Conservation (phyloP, 192 early-diverging fungal genomes). For the Geranomyces michiganensis region DNA sequence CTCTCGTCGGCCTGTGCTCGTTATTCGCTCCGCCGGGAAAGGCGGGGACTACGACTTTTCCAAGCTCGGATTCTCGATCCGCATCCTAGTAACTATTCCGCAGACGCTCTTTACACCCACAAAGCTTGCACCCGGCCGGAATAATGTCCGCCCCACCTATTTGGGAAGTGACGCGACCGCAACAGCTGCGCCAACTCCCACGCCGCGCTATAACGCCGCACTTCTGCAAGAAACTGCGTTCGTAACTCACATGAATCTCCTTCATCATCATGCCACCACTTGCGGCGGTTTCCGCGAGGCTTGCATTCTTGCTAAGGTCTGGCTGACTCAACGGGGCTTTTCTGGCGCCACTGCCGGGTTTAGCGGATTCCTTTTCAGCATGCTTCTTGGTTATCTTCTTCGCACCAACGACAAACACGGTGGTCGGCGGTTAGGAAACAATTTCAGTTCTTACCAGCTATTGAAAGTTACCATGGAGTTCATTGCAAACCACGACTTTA, state of each 20-base stretch:
- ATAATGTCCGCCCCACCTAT: slow-evolving; percentile 74
- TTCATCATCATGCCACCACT: slow-evolving; percentile 73
- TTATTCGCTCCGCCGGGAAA: slow-evolving; percentile 39
- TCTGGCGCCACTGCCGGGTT: slow-evolving; percentile 50
- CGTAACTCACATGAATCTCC: slow-evolving; percentile 73
- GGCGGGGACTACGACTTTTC: slow-evolving; percentile 65
- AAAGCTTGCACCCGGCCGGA: slow-evolving; percentile 77
- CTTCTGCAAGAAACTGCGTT: slow-evolving; percentile 77
- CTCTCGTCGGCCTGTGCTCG: slow-evolving; percentile 46
- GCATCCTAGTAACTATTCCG: slow-evolving; percentile 78
- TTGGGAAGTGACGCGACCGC: slow-evolving; percentile 1
- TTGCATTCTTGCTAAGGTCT: slow-evolving; percentile 77
- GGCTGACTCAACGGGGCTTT: slow-evolving; percentile 76
- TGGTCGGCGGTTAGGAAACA: slow-evolving; percentile 56
- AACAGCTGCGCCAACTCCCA: slow-evolving; percentile 52
- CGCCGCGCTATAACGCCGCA: slow-evolving; percentile 88
- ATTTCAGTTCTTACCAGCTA: slow-evolving; percentile 85
- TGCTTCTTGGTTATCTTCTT: slow-evolving; percentile 88
- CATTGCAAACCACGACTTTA: slow-evolving; percentile 46
- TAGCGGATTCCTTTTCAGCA: slow-evolving; percentile 78
- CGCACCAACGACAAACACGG: slow-evolving; percentile 55
- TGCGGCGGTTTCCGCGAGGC: slow-evolving; percentile 82
- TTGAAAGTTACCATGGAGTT: slow-evolving; percentile 85
- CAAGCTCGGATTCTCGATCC: slow-evolving; percentile 68
- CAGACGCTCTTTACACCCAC: slow-evolving; percentile 64